A percentile compares a stretch with the other conserved stretches of the same genome.
Conservation (phyloP, 1,284 basidiomycete species). For the Leccinum pachyderme region DNA sequence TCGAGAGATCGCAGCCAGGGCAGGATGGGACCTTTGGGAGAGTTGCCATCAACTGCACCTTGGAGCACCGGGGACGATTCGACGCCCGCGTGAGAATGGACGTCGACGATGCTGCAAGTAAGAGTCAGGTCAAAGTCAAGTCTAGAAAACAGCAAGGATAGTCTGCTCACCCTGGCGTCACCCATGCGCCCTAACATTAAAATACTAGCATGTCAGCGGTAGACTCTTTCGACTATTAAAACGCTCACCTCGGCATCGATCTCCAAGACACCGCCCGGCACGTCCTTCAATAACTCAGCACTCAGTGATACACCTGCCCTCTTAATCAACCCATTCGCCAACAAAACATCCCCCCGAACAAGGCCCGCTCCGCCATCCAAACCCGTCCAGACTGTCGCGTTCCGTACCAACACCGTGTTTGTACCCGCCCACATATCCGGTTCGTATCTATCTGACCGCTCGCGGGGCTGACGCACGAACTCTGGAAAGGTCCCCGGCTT, state of each 20-base stretch:
- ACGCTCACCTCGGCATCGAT: constrained; percentile 26
- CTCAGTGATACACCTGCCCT: constrained; percentile 25
- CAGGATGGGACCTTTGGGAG: constrained; percentile 37
- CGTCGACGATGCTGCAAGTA: constrained; percentile 43
- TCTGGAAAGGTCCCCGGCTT: constrained; percentile 47
- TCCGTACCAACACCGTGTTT: constrained; percentile 58
- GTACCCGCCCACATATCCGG: constrained; percentile 41
- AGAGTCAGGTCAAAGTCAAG: neutral
- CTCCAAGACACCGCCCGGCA: constrained; percentile 3
- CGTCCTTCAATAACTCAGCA: neutral
- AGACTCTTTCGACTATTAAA: neutral
- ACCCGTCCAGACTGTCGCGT: constrained; percentile 84
- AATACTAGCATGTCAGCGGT: neutral
- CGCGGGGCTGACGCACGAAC: constrained; percentile 48
- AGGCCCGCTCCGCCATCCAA: constrained; percentile 58
- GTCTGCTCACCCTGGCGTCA: constrained; percentile 42
- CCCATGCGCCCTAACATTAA: constrained; percentile 39
- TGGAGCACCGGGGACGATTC: constrained; percentile 42
- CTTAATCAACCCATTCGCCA: constrained; percentile 54
- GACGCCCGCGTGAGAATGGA: constrained; percentile 66
- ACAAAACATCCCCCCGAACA: constrained; percentile 53
- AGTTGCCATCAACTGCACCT: constrained; percentile 44
- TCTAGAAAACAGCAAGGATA: neutral
- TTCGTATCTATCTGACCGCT: constrained; percentile 65
- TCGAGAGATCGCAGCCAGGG: constrained; percentile 38